Conservation (phyloP, 208 protist genomes). For the Leishmania gerbilli region DNA sequence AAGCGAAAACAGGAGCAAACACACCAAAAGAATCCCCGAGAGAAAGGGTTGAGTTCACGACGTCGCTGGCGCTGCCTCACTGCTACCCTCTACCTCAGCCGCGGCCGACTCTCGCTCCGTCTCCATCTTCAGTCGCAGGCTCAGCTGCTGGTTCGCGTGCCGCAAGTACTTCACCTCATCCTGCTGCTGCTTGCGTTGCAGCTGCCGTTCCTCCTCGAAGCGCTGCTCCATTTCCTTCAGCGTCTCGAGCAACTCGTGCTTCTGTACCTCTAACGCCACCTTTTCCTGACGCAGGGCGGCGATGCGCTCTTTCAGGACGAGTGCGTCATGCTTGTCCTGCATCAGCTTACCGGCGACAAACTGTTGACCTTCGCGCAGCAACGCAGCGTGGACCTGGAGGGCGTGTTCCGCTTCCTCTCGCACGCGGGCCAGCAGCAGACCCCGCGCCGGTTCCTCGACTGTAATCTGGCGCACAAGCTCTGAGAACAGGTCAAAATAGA, state of each 20-base stretch:
- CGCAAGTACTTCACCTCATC: constrained; percentile 97
- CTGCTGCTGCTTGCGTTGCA: constrained; percentile 83
- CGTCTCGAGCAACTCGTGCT: constrained; percentile 35
- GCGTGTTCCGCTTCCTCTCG: constrained; percentile 92
- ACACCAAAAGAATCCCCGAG: background rate
- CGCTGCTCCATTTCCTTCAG: constrained; percentile 30
- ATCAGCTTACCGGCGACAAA: constrained; percentile 82
- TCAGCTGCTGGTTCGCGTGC: constrained; percentile 94
- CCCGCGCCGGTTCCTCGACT: constrained; percentile 97
- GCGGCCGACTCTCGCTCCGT: constrained; percentile 64
- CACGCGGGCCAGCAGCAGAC: constrained; percentile 96
- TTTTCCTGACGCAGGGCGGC: constrained; percentile 31
- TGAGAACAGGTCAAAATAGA: constrained; percentile 98
- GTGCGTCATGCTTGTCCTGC: constrained; percentile 19
- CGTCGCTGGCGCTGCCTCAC: constrained; percentile 1
- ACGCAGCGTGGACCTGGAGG: constrained; percentile 55
- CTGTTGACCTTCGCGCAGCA: constrained; percentile 63
- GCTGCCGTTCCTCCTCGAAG: constrained; percentile 41
- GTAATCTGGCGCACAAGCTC: constrained; percentile 98
- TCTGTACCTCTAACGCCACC: constrained; percentile 32
- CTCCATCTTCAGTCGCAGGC: constrained; percentile 85
- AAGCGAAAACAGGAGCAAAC: background rate
- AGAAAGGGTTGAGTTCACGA: background rate
- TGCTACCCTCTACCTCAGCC: constrained; percentile 8
- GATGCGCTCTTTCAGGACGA: constrained; percentile 37